These are phyloP conservation scores for Buddleja alternifolia DNA, from an alignment of 257 asterid species.

Conservation along the genomic window DNA sequence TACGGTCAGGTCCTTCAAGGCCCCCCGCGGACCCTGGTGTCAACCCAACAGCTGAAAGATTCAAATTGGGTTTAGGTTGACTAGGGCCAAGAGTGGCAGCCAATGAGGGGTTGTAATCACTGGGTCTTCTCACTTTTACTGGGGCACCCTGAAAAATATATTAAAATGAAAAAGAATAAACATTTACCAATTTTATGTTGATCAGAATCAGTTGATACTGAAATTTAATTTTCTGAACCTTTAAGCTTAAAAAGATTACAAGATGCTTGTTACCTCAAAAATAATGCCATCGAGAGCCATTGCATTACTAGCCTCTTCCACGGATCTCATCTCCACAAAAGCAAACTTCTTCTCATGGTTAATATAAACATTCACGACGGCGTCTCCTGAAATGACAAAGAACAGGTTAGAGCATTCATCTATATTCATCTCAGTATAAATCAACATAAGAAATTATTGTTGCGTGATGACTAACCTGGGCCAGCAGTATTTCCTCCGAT, in stretches of 20 bases:
- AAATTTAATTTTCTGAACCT: background rate
- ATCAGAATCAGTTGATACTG: background rate
- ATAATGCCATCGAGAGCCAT: slow-evolving; percentile 97
- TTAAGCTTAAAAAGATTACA: background rate
- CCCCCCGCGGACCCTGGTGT: slow-evolving; percentile 94
- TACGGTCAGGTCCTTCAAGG: slow-evolving; percentile 96
- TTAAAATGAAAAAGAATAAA: background rate
- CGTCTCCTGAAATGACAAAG: slow-evolving; percentile 72
- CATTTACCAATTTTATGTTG: background rate
- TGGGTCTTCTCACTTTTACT: slow-evolving; percentile 97
- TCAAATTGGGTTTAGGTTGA: slow-evolving; percentile 84
- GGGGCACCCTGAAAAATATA: slow-evolving; percentile 90
- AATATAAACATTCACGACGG: slow-evolving; percentile 92
- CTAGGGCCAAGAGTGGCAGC: slow-evolving; percentile 99
- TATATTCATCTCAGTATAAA: background rate
- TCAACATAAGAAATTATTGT: background rate
- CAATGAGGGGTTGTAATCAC: slow-evolving; percentile 93
- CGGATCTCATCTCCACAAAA: slow-evolving; percentile 97
- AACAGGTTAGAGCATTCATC: slow-evolving; percentile 16
- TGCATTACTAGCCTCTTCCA: slow-evolving; percentile 98
- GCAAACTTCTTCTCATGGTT: slow-evolving; percentile 97
- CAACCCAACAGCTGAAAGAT: slow-evolving; percentile 91
- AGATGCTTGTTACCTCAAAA: slow-evolving; percentile 66
- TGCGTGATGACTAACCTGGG: slow-evolving; percentile 63
- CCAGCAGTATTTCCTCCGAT: slow-evolving; percentile 99